A percentile compares a stretch with the other conserved stretches of the same genome.
phyloP scores from a whole-genome alignment of 768 basidiomycete species.

The Lactifluus subvellereus region DNA sequence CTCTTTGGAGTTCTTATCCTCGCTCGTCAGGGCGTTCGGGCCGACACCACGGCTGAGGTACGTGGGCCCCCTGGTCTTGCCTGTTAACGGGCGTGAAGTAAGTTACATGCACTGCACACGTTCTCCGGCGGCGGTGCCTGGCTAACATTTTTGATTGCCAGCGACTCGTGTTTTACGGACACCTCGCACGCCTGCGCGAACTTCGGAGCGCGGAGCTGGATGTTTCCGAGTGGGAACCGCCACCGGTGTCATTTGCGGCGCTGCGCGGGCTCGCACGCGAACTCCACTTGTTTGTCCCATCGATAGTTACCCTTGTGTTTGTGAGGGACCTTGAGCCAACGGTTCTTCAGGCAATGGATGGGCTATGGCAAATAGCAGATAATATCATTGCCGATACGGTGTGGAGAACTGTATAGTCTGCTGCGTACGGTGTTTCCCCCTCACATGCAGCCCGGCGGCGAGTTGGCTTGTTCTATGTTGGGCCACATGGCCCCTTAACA shows the following conservation, averaged over 20 bases:
- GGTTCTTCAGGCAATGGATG: slow-evolving; percentile 35
- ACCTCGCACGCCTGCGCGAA: slow-evolving; percentile 46
- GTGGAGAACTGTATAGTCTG: slow-evolving; percentile 16
- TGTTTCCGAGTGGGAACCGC: slow-evolving; percentile 58
- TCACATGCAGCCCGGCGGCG: not conserved
- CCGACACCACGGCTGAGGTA: slow-evolving; percentile 42
- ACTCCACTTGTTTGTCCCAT: slow-evolving; percentile 54
- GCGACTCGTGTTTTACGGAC: slow-evolving; percentile 58
- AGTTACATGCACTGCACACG: slow-evolving; percentile 16
- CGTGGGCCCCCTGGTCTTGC: slow-evolving; percentile 59
- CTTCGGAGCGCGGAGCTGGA: slow-evolving; percentile 58
- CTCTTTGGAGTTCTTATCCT: slow-evolving; percentile 46
- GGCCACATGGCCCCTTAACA: not conserved
- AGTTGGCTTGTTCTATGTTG: not conserved
- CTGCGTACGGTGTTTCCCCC: not conserved
- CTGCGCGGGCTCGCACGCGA: slow-evolving; percentile 55
- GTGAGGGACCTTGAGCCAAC: slow-evolving; percentile 58
- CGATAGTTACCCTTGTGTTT: slow-evolving; percentile 49
- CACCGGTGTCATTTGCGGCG: slow-evolving; percentile 46
- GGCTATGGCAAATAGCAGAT: slow-evolving; percentile 29
- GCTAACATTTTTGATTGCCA: slow-evolving; percentile 26
- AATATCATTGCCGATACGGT: slow-evolving; percentile 21
- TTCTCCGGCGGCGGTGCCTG: not conserved
- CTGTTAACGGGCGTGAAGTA: slow-evolving; percentile 51
- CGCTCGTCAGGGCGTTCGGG: slow-evolving; percentile 34